Conservation (phyloP, 2,329 filamentous ascomycete species). For the Atkinsonella texensis region DNA sequence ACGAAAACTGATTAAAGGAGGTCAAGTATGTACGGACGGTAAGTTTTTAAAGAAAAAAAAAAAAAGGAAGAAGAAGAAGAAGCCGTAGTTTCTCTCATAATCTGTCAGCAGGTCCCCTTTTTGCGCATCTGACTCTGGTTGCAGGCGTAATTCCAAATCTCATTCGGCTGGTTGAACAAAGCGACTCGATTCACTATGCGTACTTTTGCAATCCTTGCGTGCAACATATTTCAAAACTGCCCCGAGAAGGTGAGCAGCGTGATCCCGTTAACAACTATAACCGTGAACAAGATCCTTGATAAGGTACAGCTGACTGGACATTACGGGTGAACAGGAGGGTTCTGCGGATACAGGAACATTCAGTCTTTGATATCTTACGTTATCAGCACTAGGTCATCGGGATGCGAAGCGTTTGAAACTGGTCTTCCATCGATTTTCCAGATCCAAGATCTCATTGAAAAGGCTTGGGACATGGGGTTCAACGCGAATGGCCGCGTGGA, state of each 20-base stretch:
- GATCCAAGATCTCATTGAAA: constrained; percentile 78
- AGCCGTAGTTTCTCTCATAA: not conserved
- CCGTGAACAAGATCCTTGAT: not conserved
- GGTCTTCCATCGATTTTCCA: constrained; percentile 64
- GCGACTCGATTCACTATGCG: constrained; percentile 48
- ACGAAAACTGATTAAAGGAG: constrained; percentile 1
- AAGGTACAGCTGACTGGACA: not conserved
- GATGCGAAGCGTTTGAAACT: constrained; percentile 46
- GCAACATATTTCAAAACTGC: constrained; percentile 70
- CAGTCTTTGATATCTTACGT: constrained; percentile 83
- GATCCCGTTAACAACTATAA: not conserved
- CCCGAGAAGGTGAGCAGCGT: constrained; percentile 49
- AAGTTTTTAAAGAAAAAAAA: not conserved
- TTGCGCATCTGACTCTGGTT: constrained; percentile 1
- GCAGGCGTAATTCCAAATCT: constrained; percentile 50
- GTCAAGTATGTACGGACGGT: constrained; percentile 7
- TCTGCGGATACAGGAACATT: constrained; percentile 92
- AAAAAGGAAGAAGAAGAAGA: no score
- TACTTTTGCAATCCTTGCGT: constrained; percentile 71
- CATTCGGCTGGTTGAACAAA: constrained; percentile 50
- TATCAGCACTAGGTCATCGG: constrained; percentile 42
- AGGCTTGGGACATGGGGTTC: constrained; percentile 77
- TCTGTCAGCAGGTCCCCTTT: not conserved
- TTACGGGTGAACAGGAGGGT: constrained; percentile 47
- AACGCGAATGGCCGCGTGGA: constrained; percentile 63